Evolutionary conservation across 495 filamentous ascomycete species (phyloP).

Genomic region (Neurospora tetrasperma): DNA sequence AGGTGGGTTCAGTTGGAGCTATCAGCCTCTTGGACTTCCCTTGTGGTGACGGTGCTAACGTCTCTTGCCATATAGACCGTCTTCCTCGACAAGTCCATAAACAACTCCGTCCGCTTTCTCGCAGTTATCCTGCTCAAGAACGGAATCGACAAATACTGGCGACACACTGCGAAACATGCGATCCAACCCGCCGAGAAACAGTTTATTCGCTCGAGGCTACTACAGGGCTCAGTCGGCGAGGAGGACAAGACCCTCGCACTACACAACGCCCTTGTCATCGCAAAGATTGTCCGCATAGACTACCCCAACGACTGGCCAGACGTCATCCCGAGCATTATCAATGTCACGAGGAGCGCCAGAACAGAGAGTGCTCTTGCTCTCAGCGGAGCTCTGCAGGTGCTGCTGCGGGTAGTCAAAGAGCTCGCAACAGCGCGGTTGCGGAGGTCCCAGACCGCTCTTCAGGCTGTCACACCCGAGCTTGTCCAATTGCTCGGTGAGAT

Average conservation of each 20-base stretch:
- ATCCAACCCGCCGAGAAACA: constrained; percentile 66
- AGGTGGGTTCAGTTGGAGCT: constrained; percentile 40
- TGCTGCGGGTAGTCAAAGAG: constrained; percentile 84
- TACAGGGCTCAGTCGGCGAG: constrained; percentile 66
- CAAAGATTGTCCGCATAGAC: constrained; percentile 81
- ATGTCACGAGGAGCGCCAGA: constrained; percentile 42
- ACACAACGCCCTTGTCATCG: constrained; percentile 77
- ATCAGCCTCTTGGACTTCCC: neutral
- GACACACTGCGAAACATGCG: constrained; percentile 56
- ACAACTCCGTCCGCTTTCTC: constrained; percentile 70
- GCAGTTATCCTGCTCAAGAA: constrained; percentile 92
- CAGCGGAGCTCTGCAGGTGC: constrained; percentile 59
- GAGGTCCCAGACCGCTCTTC: constrained; percentile 58
- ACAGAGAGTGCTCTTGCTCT: constrained; percentile 44
- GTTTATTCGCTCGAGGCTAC: constrained; percentile 58
- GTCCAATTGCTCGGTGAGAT: constrained; percentile 65
- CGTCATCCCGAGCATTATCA: constrained; percentile 47
- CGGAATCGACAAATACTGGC: constrained; percentile 90
- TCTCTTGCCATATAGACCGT: constrained; percentile 41
- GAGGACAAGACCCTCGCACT: constrained; percentile 60
- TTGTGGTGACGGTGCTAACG: neutral
- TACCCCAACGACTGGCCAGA: constrained; percentile 77
- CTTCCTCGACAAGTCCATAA: constrained; percentile 67
- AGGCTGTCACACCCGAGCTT: constrained; percentile 67
- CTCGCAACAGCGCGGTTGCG: constrained; percentile 67